Base-by-base conservation (phyloP, 2,329 filamentous ascomycete species). In the Penicillium sclerotigenum region DNA sequence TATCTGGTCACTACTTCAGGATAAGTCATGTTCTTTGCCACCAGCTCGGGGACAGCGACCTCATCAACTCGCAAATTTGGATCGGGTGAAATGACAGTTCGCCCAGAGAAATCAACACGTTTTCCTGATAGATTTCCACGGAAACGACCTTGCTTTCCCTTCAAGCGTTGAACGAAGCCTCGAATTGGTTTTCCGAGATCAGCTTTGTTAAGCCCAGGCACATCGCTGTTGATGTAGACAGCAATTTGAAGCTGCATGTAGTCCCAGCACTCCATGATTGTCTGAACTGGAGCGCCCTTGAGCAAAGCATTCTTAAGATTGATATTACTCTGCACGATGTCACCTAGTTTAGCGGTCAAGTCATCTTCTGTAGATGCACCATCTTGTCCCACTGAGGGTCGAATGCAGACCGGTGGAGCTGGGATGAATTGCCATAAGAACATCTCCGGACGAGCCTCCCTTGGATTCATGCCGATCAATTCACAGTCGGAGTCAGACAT, bases 251-350 rank as follows among this genome's bases (percentile, higher is more conserved):
- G 82, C 69, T 97, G 93, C 58, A 99, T 79, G 68, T 93, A 97
- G 70, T 99, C 94, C 94, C 94, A 99, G 66, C 96, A 91, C 71
- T 99, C 94, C 87, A 97, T 95, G 54, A 97, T 89, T 0, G 90
- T 95, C 62, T 89, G 85, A 2, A 99, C 83, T 0, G 91, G 86
- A 14, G 92, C 89, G 10, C 93, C 93, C 64, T 91, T 91, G 58
- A 88, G 82, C 16, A 97, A 75, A 0, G 91, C 90, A 22, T 90
- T 88, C 47, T 89, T 87, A 60, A 99, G 90, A 65, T 95, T 85
- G 52, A 89, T 88, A 69, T 92, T 96, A 61, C 95, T 90, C 67
- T 95, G 90, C 10, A 97, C 88, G 62, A 99, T 97, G 70, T 99
- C 93, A 29, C 91, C 89, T n/a, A 99, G 83, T 72, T 97, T 97